These are phyloP conservation scores for Vitis hybrid DNA, from an alignment of 177 flowering plant genomes.

Conservation along the genomic window DNA sequence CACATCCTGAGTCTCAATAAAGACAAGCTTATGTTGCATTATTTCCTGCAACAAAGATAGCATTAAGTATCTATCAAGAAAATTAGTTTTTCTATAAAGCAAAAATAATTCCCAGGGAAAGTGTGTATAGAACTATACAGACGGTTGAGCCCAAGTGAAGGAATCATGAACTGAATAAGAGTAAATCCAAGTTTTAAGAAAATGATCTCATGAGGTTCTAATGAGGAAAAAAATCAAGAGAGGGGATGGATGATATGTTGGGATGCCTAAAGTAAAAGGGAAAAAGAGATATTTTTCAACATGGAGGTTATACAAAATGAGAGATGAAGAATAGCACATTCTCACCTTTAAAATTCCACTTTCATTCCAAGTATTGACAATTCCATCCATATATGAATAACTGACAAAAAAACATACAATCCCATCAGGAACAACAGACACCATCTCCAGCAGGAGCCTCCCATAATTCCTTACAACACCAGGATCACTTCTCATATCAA, in stretches of 20 bases:
- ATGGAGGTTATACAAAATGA: not conserved
- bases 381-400: slow-evolving; percentile 98
- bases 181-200: not conserved
- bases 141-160: too few species aligned
- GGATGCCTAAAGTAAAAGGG: not conserved
- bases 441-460: slow-evolving; percentile 95
- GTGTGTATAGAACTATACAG: not conserved
- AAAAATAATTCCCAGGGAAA: not conserved
- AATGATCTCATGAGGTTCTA: not conserved
- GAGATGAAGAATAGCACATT: not conserved
- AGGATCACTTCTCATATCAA: slow-evolving; percentile 97
- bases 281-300: not conserved
- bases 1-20: slow-evolving; percentile 98
- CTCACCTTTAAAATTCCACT: slow-evolving; percentile 81
- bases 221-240: too few species aligned
- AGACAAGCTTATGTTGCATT: slow-evolving; percentile 98
- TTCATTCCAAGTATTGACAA: slow-evolving; percentile 93
- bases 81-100: not conserved
- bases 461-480: slow-evolving; percentile 99
- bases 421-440: slow-evolving; percentile 96
- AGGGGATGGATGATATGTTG: too few species aligned
- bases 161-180: not conserved
- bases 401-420: slow-evolving; percentile 98
- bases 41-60: slow-evolving; percentile 62
- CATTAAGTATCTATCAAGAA: not conserved